Percentiles rank a stretch among this genome's conserved stretches.
Evolutionary conservation across 352 stramenopile species (phyloP).

Genomic region (Thraustochytrium sp.): DNA sequence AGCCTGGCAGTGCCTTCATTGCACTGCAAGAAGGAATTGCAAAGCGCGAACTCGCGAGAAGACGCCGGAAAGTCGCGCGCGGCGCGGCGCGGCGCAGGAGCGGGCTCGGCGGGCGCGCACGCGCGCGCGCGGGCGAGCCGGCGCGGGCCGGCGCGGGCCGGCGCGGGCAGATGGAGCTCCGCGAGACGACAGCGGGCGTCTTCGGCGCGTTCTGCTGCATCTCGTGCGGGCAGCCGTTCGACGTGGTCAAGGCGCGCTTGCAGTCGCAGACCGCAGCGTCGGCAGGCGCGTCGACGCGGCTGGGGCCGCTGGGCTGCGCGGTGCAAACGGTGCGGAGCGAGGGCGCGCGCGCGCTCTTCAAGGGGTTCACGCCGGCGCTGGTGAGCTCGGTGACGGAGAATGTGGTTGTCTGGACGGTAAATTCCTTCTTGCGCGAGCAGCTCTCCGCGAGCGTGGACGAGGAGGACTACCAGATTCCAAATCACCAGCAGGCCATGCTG

Average conservation of each 20-base stretch:
- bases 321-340: conserved; percentile 56
- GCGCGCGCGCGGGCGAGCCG: neutral
- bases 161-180: conserved; percentile 26
- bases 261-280: conserved; percentile 57
- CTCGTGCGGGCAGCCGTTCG: conserved; percentile 57
- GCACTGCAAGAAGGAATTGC: too few species aligned
- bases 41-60: too few species aligned
- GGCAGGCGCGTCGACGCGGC: too few species aligned
- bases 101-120: too few species aligned
- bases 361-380: conserved; percentile 72
- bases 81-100: too few species aligned
- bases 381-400: conserved; percentile 78
- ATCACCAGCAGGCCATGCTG: conserved; percentile 69
- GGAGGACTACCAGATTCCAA: conserved; percentile 57
- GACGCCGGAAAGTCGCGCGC: too few species aligned
- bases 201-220: conserved; percentile 30
- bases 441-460: conserved; percentile 59
- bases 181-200: neutral
- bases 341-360: conserved; percentile 69
- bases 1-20: too few species aligned
- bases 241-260: conserved; percentile 74
- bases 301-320: neutral
- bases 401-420: conserved; percentile 76
- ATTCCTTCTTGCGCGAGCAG: conserved; percentile 66
- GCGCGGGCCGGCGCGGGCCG: neutral